Evolutionary conservation across 176 grass and related monocot species (phyloP).

Genomic region (Microstegium vimineum): DNA sequence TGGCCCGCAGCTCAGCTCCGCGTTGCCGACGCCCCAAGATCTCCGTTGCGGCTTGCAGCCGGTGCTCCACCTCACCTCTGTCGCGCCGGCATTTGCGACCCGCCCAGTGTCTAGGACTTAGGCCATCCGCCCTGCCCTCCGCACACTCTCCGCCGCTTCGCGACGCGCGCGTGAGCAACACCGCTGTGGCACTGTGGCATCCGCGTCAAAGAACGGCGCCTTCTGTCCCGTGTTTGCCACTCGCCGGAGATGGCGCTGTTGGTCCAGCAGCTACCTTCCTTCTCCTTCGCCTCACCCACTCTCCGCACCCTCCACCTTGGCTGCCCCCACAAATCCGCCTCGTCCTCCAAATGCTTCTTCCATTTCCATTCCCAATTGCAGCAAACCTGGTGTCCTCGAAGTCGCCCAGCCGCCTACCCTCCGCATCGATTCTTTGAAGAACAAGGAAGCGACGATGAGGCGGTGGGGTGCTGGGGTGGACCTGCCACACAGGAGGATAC

Average conservation of each 20-base stretch:
- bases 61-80: too few species aligned
- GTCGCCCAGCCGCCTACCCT: neutral
- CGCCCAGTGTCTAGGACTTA: too few species aligned
- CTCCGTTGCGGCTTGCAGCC: too few species aligned
- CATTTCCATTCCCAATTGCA: neutral
- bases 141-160: too few species aligned
- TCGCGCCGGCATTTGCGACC: too few species aligned
- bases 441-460: too few species aligned
- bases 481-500: neutral
- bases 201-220: neutral
- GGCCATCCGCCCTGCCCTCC: too few species aligned
- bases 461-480: neutral
- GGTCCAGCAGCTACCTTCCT: neutral
- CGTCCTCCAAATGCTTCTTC: slow-evolving; percentile 8
- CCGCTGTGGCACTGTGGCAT: neutral
- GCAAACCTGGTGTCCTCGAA: neutral
- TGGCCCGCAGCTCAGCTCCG: too few species aligned
- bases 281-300: neutral
- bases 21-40: too few species aligned
- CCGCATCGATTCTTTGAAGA: too few species aligned
- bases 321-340: neutral
- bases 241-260: slow-evolving; percentile 23
- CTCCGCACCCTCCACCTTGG: neutral
- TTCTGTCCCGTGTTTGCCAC: neutral
- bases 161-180: neutral